Evolutionary conservation across 2,329 filamentous ascomycete species (phyloP).

Genomic region (Claviceps paspali): DNA sequence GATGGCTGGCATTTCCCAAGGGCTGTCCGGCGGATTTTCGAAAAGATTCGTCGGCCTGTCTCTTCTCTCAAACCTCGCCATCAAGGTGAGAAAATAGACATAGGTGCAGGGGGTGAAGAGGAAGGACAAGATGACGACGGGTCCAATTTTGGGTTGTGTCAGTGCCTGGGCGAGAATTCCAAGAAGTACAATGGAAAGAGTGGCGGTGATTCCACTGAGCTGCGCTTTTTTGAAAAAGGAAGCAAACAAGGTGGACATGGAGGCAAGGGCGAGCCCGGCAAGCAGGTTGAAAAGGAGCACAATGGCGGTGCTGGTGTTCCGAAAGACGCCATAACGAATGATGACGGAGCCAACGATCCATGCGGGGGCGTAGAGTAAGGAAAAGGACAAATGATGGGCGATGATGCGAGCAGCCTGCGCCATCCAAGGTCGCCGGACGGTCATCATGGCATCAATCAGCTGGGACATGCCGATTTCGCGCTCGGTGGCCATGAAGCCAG

Average conservation of each 20-base stretch:
- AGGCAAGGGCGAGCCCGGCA: constrained; percentile 60
- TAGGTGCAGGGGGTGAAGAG: constrained; percentile 83
- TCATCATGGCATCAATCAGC: constrained; percentile 83
- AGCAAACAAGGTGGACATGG: constrained; percentile 66
- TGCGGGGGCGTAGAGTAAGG: constrained; percentile 62
- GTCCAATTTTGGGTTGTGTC: constrained; percentile 42
- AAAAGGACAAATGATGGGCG: constrained; percentile 67
- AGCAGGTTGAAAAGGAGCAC: constrained; percentile 63
- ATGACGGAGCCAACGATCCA: constrained; percentile 67
- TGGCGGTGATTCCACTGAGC: constrained; percentile 67
- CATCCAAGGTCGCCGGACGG: constrained; percentile 57
- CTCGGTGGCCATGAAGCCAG: constrained; percentile 73
- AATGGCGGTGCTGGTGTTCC: constrained; percentile 45
- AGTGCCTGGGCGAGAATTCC: constrained; percentile 71
- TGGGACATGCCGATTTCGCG: constrained; percentile 78
- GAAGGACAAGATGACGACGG: constrained; percentile 54
- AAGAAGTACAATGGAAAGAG: constrained; percentile 57
- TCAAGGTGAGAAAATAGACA: constrained; percentile 60
- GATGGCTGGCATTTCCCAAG: constrained; percentile 57
- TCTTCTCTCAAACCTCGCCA: constrained; percentile 61
- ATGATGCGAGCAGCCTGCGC: constrained; percentile 64
- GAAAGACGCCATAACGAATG: constrained; percentile 47
- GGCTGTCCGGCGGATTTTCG: constrained; percentile 44
- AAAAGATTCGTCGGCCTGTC: constrained; percentile 45
- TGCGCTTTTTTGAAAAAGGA: constrained; percentile 79